Evolutionary conservation across 148 eudicot species (phyloP).

Genomic region (Rhododendron molle): DNA sequence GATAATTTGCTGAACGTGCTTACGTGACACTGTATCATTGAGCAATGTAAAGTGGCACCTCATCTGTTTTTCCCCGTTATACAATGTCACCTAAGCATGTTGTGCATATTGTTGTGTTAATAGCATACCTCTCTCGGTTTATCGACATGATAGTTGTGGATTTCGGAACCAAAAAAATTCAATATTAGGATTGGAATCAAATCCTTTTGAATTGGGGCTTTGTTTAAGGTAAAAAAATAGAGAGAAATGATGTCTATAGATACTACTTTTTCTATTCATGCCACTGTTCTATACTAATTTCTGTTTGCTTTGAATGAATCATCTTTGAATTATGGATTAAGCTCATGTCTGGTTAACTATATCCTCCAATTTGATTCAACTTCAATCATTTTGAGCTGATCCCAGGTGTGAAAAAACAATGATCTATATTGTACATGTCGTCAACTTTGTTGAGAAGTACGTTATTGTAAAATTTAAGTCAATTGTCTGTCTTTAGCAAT

Average conservation of each 20-base stretch:
- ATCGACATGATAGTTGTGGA: too few relatives aligned
- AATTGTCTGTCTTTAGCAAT: not conserved
- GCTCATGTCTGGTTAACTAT: not conserved
- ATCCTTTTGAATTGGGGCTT: too few relatives aligned
- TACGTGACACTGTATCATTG: not conserved
- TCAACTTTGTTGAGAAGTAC: not conserved
- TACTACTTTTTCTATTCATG: constrained; percentile 22
- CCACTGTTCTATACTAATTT: constrained; percentile 29
- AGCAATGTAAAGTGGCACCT: not conserved
- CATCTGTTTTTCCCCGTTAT: too few relatives aligned
- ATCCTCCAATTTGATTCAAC: too few relatives aligned
- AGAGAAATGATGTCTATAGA: too few relatives aligned
- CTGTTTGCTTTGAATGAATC: not conserved
- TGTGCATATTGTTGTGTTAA: not conserved
- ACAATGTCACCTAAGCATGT: not conserved
- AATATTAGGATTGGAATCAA: too few relatives aligned
- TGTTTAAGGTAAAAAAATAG: too few relatives aligned
- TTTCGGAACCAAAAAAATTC: too few relatives aligned
- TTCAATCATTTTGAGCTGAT: not conserved
- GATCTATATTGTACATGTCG: not conserved
- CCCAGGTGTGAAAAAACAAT: not conserved
- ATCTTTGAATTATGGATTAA: not conserved
- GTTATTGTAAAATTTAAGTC: not conserved
- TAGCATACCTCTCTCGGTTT: too few relatives aligned
- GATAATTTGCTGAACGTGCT: not conserved